Percentiles rank a stretch among this genome's conserved stretches.
Evolutionary conservation across 2,329 filamentous ascomycete genomes (phyloP).

Genomic region (Trichocomaceae sp.): DNA sequence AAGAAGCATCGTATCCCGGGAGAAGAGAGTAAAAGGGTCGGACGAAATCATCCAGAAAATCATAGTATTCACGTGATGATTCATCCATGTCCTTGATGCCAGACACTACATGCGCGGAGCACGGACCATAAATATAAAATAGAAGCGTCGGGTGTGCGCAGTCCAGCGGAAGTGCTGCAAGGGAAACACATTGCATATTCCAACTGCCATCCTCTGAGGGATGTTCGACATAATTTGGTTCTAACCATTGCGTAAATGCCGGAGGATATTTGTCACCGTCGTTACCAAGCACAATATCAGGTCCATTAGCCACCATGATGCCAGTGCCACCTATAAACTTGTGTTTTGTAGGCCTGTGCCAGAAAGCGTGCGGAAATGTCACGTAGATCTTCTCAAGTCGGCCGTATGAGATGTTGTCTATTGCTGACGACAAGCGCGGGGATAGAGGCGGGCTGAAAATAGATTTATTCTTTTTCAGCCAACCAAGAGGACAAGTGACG

Average conservation of each 20-base stretch:
- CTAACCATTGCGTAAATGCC: constrained; percentile 70
- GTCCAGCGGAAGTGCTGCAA: constrained; percentile 56
- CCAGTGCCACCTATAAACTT: constrained; percentile 10
- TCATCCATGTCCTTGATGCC: constrained; percentile 24
- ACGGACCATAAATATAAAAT: constrained; percentile 57
- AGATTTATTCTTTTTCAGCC: constrained; percentile 44
- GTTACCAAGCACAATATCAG: background rate
- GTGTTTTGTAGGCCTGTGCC: constrained; percentile 46
- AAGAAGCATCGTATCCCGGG: constrained; percentile 55
- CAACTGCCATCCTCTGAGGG: constrained; percentile 56
- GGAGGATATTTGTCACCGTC: constrained; percentile 35
- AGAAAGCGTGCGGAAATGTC: constrained; percentile 70
- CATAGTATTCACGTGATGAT: constrained; percentile 44
- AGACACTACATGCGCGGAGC: constrained; percentile 34
- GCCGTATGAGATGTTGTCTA: constrained; percentile 44
- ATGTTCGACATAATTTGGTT: constrained; percentile 58
- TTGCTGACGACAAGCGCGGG: constrained; percentile 36
- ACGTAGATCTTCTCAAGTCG: constrained; percentile 49
- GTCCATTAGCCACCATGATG: constrained; percentile 8
- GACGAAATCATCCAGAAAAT: constrained; percentile 61
- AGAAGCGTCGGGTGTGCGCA: constrained; percentile 71
- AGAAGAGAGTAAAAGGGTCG: constrained; percentile 70
- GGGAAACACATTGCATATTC: constrained; percentile 71
- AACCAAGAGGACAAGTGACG: constrained; percentile 48
- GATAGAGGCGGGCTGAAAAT: constrained; percentile 44